phyloP scores from a whole-genome alignment of 2,329 filamentous ascomycete species.

The Pseudopithomyces maydicus region DNA sequence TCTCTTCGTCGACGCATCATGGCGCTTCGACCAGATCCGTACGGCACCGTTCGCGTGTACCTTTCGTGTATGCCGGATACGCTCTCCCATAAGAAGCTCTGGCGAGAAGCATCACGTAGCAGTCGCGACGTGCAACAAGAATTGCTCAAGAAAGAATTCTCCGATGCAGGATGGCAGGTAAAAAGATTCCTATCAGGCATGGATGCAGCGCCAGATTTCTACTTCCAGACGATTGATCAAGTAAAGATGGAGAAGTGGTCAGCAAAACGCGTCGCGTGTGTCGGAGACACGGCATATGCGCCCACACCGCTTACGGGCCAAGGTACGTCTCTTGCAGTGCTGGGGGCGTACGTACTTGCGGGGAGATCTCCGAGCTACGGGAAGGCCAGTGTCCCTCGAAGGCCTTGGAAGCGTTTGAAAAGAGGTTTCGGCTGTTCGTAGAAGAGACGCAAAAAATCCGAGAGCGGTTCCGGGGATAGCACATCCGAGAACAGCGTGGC shows the following conservation, averaged over 20 bases:
- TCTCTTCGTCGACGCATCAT: constrained; percentile 41
- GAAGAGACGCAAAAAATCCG: constrained; percentile 35
- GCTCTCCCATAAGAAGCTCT: constrained; percentile 20
- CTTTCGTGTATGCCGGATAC: constrained; percentile 41
- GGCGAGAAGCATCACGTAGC: constrained; percentile 31
- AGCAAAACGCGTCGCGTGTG: constrained; percentile 54
- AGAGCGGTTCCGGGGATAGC: constrained; percentile 21
- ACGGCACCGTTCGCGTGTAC: constrained; percentile 37
- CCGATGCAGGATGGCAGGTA: constrained; percentile 53
- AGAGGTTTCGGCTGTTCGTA: constrained; percentile 28
- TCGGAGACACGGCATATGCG: constrained; percentile 62
- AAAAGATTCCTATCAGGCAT: constrained; percentile 52
- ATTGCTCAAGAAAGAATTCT: constrained; percentile 39
- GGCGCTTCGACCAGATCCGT: constrained; percentile 26
- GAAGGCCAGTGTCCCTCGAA: constrained; percentile 13
- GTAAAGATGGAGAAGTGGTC: constrained; percentile 54
- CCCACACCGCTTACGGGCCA: constrained; percentile 57
- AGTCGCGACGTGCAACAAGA: constrained; percentile 46
- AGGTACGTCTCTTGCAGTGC: constrained; percentile 56
- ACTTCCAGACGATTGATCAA: constrained; percentile 50
- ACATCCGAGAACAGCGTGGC: constrained; percentile 26
- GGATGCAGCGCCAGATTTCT: constrained; percentile 51
- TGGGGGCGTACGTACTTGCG: constrained; percentile 32
- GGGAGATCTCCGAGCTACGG: constrained; percentile 20
- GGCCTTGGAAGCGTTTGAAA: constrained; percentile 31